Evolutionary conservation across 495 filamentous ascomycete species (phyloP).

Genomic region (Xylaria nigripes): DNA sequence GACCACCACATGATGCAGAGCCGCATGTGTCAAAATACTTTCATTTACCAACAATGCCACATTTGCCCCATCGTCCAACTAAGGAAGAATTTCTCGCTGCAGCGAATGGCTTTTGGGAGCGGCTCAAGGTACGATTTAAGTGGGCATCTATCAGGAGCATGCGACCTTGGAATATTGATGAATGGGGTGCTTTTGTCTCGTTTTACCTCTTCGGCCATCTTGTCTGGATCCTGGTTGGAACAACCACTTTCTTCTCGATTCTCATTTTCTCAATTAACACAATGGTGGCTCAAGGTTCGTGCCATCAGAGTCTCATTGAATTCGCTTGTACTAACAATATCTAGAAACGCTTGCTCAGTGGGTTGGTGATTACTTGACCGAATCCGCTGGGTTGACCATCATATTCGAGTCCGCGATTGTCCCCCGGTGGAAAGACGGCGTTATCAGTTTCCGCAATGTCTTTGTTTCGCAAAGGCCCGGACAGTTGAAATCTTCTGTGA

Average conservation of each 20-base stretch:
- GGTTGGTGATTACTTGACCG: conserved; percentile 92
- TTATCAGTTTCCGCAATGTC: conserved; percentile 94
- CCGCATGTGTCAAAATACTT: conserved; percentile 46
- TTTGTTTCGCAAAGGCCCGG: conserved; percentile 91
- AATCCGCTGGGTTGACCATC: conserved; percentile 88
- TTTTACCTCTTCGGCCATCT: conserved; percentile 92
- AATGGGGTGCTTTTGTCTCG: conserved; percentile 89
- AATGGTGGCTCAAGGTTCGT: conserved; percentile 83
- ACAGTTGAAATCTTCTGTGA: conserved; percentile 66
- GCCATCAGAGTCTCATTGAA: neutral
- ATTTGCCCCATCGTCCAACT: conserved; percentile 74
- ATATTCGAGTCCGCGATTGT: conserved; percentile 98
- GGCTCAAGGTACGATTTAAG: conserved; percentile 89
- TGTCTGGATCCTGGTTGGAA: conserved; percentile 88
- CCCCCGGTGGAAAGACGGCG: conserved; percentile 85
- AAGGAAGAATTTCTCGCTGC: conserved; percentile 91
- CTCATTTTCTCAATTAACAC: conserved; percentile 87
- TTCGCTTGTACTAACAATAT: conserved; percentile 5
- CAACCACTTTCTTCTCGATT: conserved; percentile 93
- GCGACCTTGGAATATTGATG: conserved; percentile 92
- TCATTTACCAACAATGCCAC: conserved; percentile 54
- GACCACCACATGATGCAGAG: conserved; percentile 22
- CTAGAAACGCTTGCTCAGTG: conserved; percentile 84
- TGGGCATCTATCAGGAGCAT: conserved; percentile 94
- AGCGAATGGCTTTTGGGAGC: conserved; percentile 85